Percentiles rank a stretch among this genome's conserved stretches.
phyloP scores from a whole-genome alignment of 2,329 filamentous ascomycete species.

The Phyllosticta paracitricarpa region DNA sequence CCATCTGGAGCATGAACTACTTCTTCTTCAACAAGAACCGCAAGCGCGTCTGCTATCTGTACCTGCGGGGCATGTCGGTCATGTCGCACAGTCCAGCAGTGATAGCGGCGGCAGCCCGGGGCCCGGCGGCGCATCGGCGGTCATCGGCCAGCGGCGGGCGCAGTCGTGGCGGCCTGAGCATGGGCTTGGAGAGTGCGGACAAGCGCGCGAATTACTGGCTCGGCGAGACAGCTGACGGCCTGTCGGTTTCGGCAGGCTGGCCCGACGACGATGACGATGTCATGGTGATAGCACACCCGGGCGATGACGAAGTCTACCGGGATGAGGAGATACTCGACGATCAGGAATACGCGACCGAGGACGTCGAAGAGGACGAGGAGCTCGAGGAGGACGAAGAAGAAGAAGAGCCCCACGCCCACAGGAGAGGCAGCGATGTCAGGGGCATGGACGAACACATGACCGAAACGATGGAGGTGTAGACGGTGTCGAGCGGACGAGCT shows the following conservation, averaged over 20 bases:
- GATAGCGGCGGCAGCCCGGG: slow-evolving; percentile 8
- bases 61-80: slow-evolving; percentile 78
- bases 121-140: not conserved
- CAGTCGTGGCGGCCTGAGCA: not conserved
- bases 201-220: slow-evolving; percentile 89
- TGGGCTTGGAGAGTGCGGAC: slow-evolving; percentile 35
- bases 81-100: slow-evolving; percentile 52
- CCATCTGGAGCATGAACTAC: slow-evolving; percentile 92
- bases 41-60: slow-evolving; percentile 90
- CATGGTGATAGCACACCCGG: slow-evolving; percentile 28
- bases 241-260: slow-evolving; percentile 18
- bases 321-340: slow-evolving; percentile 17
- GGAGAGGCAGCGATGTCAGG: slow-evolving; percentile 39
- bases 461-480: slow-evolving; percentile 43
- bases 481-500: not conserved
- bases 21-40: slow-evolving; percentile 93
- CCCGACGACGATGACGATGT: slow-evolving; percentile 35
- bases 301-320: slow-evolving; percentile 26
- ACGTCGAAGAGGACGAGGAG: slow-evolving; percentile 17
- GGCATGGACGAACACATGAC: slow-evolving; percentile 45
- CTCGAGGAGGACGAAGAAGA: slow-evolving; percentile 28
- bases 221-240: slow-evolving; percentile 46
- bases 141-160: not conserved
- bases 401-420: slow-evolving; percentile 19
- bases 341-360: slow-evolving; percentile 13